A percentile compares a stretch with the other conserved stretches of the same genome.
Conservation (phyloP, 352 stramenopile species). For the Stramenopiles sp. region DNA sequence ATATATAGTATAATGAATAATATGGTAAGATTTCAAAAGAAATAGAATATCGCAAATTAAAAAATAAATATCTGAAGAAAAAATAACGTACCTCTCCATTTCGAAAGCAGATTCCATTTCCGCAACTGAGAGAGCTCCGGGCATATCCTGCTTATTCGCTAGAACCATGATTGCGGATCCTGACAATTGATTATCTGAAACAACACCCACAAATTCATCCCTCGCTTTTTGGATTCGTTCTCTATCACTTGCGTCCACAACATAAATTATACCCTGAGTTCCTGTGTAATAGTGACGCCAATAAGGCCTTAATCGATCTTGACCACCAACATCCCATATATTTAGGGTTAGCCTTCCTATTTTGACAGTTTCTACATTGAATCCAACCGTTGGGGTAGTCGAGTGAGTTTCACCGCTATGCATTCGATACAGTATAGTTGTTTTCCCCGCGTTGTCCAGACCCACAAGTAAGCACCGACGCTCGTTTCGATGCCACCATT, state of each 20-base stretch:
- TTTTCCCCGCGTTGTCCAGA: slow-evolving; percentile 74
- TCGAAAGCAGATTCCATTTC: slow-evolving; percentile 1
- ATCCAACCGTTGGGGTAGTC: slow-evolving; percentile 31
- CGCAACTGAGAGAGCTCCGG: slow-evolving; percentile 37
- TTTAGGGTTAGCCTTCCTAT: slow-evolving; percentile 23
- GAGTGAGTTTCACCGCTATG: slow-evolving; percentile 28
- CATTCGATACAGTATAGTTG: slow-evolving; percentile 56
- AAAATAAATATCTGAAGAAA: too few species aligned
- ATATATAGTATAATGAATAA: too few species aligned
- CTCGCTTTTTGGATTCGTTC: slow-evolving; percentile 80
- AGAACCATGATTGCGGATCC: slow-evolving; percentile 87
- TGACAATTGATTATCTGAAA: slow-evolving; percentile 87
- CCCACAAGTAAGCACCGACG: slow-evolving; percentile 22
- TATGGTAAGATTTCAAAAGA: too few species aligned
- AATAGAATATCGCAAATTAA: too few species aligned
- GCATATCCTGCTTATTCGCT: slow-evolving; percentile 97
- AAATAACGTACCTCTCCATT: too few species aligned
- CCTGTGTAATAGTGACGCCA: slow-evolving; percentile 99
- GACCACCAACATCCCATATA: slow-evolving; percentile 78
- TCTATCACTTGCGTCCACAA: slow-evolving; percentile 91
- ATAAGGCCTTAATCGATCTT: slow-evolving; percentile 82
- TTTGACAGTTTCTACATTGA: slow-evolving; percentile 98
- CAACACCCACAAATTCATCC: slow-evolving; percentile 86
- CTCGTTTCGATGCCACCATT: too few species aligned
- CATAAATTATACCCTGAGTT: slow-evolving; percentile 95